phyloP scores from a whole-genome alignment of 2,329 filamentous ascomycete genomes.

The Chaetomium sp. region DNA sequence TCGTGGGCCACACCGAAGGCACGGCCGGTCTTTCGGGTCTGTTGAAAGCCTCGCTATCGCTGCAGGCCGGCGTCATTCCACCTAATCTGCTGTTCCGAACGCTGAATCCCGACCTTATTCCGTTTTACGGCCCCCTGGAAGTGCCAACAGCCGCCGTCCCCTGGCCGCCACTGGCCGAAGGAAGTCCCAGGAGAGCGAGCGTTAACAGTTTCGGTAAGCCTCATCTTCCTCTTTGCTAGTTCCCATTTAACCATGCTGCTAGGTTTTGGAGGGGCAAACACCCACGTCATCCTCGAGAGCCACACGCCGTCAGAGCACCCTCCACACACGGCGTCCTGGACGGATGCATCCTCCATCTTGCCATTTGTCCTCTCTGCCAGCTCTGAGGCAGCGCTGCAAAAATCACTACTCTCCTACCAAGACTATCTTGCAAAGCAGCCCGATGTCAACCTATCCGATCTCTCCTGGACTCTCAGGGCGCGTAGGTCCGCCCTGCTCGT shows the following conservation, averaged over 20 bases:
- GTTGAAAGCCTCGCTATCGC: slow-evolving; percentile 44
- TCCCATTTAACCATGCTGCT: not conserved
- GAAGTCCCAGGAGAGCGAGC: not conserved
- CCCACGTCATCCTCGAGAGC: slow-evolving; percentile 31
- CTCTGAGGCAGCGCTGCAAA: not conserved
- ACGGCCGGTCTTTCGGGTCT: slow-evolving; percentile 50
- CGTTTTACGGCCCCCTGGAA: slow-evolving; percentile 5
- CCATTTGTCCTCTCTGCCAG: not conserved
- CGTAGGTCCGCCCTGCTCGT: not conserved
- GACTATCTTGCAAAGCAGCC: not conserved
- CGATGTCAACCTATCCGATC: not conserved
- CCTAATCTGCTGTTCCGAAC: slow-evolving; percentile 50
- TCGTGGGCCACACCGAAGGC: slow-evolving; percentile 52
- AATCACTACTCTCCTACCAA: not conserved
- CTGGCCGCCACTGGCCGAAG: not conserved
- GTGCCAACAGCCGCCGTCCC: not conserved
- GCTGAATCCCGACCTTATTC: slow-evolving; percentile 48
- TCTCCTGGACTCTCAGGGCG: not conserved
- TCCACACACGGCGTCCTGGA: not conserved
- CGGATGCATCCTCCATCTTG: not conserved
- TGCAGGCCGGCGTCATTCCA: slow-evolving; percentile 45
- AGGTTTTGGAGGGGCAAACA: slow-evolving; percentile 39
- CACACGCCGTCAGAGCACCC: not conserved
- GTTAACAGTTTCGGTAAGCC: slow-evolving; percentile 7
- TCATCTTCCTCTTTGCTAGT: not conserved